Evolutionary conservation across 768 basidiomycete genomes (phyloP), one percentile per base, ranked within the genome.

Genomic region (Pholiota molesta): DNA sequence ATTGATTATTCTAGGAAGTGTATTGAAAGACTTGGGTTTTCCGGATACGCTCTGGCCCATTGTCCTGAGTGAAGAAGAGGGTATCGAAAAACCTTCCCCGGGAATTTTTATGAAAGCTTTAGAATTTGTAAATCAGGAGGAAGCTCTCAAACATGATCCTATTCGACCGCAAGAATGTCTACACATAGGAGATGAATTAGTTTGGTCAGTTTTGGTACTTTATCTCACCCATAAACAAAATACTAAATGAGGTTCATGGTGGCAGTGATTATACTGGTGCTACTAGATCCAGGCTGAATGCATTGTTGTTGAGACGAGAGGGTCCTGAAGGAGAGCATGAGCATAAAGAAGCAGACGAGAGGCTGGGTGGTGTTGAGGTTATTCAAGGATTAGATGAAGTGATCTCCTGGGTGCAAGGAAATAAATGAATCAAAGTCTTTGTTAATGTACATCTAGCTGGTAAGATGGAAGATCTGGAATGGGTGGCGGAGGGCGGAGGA

Each of bases 111-210:
- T 69, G 37, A 78, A 79, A 4, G 79, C 81, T 5, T 68, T 84
- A 70, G 65, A 73, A 11, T 67, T 74, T 0, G 74, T 77, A 37
- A 73, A 75, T 54, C 54, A 54, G 42, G 60, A 64, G 13, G 52
- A 57, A 8, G 52, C 69, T 14, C 65, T 70, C 1, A 40, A 57
- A 31, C 52, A 69, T 23, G 57, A 61, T 14, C 63, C 64, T 16
- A 76, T 86, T 23, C 57, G 60, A 9, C 68, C 77, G 1, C 66
- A 71, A 28, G 78, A 89, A 66, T 82, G 81, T 37, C 68, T 93
- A 19, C 92, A 94, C 65, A 82, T 94, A 42, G 92, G 92, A 0
- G 92, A 94, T 69, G 91, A 93, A 64, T 70, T 91, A 31, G 70
- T 79, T 53, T 81, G 83, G 92, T 91, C 66, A 64, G 83, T 65